Base-by-base conservation (phyloP, 257 asterid species). In the Ballota nigra region DNA sequence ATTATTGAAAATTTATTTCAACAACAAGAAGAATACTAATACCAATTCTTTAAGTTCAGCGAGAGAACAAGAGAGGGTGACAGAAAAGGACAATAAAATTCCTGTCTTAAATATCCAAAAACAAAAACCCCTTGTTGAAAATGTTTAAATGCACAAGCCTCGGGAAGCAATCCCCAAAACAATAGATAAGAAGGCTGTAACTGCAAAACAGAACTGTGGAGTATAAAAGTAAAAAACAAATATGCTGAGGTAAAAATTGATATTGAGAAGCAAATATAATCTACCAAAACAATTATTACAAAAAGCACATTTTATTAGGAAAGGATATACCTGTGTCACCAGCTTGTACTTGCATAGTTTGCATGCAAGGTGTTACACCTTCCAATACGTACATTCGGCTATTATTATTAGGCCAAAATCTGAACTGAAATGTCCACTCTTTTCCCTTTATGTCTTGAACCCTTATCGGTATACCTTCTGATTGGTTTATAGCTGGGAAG, bases 311-410 rank as follows among this genome's bases (percentile, higher is more conserved):
- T 23, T 34, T 13, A 23, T 40, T 51, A 33, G 34, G 41, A 24
- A 53, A 58, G 19, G 24, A 76, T 33, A 63, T 93, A 95, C 98
- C 99, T 34, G 97, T 88, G 78, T 92, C 98, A 55, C 99, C 99
- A 56, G 99, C 98, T 85, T 92, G 91, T 75, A 94, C 81, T 79
- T 88, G 97, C 98, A 94, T 86, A 80, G 87, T 92, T 73, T 94
- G 99, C 77, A 94, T 94, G 89, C 99, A 94, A 69, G 99, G 99
- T 73, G 99, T 94, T 24, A 94, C 98, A 56, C 99, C 99, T 82
- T 94, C 99, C 84, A 94, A 83, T 43, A 94, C 99, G 71, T 94
- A 94, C 99, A 94, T 94, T 66, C 99, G 78, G 90, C 98, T 94
- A 86, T 94, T 94, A 77, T 94, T 94, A 70, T 94, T 94, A 38